Evolutionary conservation across 1,139 yeast genomes (phyloP).

Genomic region (Pichia kudriavzevii): DNA sequence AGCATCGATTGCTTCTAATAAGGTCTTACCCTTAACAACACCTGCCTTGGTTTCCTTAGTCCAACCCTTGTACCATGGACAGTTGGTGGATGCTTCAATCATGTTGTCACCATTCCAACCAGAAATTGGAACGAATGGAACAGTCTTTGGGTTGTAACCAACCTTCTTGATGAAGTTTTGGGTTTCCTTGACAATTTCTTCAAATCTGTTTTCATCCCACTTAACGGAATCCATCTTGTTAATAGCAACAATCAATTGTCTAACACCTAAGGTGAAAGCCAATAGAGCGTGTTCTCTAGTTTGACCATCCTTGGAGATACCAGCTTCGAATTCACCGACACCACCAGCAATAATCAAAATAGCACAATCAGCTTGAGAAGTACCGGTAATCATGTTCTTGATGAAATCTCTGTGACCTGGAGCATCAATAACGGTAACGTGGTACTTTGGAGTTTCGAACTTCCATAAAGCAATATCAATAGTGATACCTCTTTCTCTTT

Average conservation of each 20-base stretch:
- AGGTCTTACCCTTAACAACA: slow-evolving; percentile 74
- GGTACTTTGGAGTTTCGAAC: slow-evolving; percentile 92
- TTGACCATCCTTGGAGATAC: slow-evolving; percentile 91
- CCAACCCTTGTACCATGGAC: slow-evolving; percentile 93
- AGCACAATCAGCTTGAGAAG: slow-evolving; percentile 91
- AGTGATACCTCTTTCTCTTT: slow-evolving; percentile 97
- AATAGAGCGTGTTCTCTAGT: slow-evolving; percentile 90
- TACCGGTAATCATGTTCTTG: slow-evolving; percentile 93
- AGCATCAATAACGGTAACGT: slow-evolving; percentile 88
- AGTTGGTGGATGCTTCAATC: slow-evolving; percentile 76
- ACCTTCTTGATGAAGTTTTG: slow-evolving; percentile 88
- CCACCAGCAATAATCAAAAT: slow-evolving; percentile 87
- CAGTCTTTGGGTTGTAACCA: slow-evolving; percentile 88
- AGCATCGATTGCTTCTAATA: slow-evolving; percentile 81
- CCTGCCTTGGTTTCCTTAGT: slow-evolving; percentile 74
- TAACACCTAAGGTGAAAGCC: slow-evolving; percentile 87
- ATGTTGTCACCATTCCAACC: slow-evolving; percentile 96
- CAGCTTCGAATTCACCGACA: slow-evolving; percentile 92
- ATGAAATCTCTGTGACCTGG: slow-evolving; percentile 98
- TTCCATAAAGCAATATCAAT: slow-evolving; percentile 92
- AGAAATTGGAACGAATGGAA: slow-evolving; percentile 87
- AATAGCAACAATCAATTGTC: slow-evolving; percentile 81
- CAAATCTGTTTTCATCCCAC: slow-evolving; percentile 77
- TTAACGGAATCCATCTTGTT: slow-evolving; percentile 92
- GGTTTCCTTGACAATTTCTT: slow-evolving; percentile 78